Percentiles rank a stretch among this genome's conserved stretches.
phyloP scores from a whole-genome alignment of 257 asterid genomes.

The Gentiana macrophylla region DNA sequence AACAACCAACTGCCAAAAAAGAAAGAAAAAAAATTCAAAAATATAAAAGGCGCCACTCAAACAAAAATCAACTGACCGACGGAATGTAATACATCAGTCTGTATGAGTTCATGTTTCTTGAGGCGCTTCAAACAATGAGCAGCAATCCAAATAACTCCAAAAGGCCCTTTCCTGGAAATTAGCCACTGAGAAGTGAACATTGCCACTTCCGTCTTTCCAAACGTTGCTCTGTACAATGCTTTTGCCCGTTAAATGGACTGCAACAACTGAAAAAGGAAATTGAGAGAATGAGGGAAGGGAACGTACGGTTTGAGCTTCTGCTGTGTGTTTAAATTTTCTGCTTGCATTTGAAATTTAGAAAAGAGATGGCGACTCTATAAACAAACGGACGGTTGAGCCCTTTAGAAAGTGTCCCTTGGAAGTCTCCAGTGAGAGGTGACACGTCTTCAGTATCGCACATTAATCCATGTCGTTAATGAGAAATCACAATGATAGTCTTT shows the following conservation, averaged over 20 bases:
- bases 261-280: too few relatives aligned
- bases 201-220: too few relatives aligned
- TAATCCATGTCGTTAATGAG: too few relatives aligned
- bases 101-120: slow-evolving; percentile 44
- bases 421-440: neutral
- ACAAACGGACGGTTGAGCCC: slow-evolving; percentile 8
- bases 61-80: slow-evolving; percentile 45
- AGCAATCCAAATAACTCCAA: slow-evolving; percentile 84
- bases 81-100: slow-evolving; percentile 54
- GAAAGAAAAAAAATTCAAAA: neutral
- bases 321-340: too few relatives aligned
- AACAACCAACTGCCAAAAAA: neutral
- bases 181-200: slow-evolving; percentile 73
- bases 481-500: too few relatives aligned
- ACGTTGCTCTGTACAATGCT: neutral
- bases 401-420: slow-evolving; percentile 3
- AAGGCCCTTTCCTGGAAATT: slow-evolving; percentile 66
- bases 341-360: too few relatives aligned
- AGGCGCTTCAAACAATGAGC: slow-evolving; percentile 72
- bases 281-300: neutral
- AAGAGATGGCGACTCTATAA: too few relatives aligned
- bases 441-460: too few relatives aligned
- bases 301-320: neutral
- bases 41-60: neutral
- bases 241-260: neutral